Conservation (phyloP, 257 asterid genomes). For the Penstemon davidsonii region DNA sequence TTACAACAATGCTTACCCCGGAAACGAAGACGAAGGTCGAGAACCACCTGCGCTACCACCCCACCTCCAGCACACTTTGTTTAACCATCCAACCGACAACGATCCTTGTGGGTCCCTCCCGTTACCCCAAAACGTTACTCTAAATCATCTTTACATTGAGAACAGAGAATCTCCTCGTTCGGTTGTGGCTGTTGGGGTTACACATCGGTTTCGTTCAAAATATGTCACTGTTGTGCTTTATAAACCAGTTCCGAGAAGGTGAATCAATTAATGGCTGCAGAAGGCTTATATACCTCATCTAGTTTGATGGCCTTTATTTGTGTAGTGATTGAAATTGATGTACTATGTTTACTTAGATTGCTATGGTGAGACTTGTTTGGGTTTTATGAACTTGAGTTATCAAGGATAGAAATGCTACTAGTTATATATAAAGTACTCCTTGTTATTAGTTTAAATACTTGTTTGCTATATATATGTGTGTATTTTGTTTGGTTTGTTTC, state of each 20-base stretch:
- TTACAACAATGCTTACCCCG: constrained; percentile 67
- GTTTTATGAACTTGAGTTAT: constrained; percentile 17
- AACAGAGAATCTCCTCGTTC: constrained; percentile 66
- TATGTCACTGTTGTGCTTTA: constrained; percentile 85
- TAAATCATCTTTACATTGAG: constrained; percentile 91
- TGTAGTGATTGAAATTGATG: constrained; percentile 17
- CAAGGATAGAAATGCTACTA: constrained; percentile 18
- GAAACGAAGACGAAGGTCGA: constrained; percentile 74
- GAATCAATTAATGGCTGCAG: constrained; percentile 26
- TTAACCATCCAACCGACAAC: constrained; percentile 47
- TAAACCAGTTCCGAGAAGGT: constrained; percentile 86
- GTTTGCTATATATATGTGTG: too few relatives aligned
- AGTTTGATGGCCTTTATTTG: constrained; percentile 22
- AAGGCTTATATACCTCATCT: constrained; percentile 22
- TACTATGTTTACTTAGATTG: constrained; percentile 16
- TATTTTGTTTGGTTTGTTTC: too few relatives aligned
- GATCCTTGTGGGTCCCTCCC: constrained; percentile 55
- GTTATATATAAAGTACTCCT: neutral
- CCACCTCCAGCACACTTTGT: constrained; percentile 68
- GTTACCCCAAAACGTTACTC: constrained; percentile 65
- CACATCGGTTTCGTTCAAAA: constrained; percentile 87
- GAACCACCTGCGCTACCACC: constrained; percentile 80
- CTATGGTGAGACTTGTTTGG: constrained; percentile 17
- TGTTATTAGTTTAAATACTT: too few relatives aligned
- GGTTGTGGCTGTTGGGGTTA: constrained; percentile 77